Percentiles rank a stretch among this genome's conserved stretches.
Evolutionary conservation across 345 rosid species (phyloP).

Genomic region (Iberis pinnata): DNA sequence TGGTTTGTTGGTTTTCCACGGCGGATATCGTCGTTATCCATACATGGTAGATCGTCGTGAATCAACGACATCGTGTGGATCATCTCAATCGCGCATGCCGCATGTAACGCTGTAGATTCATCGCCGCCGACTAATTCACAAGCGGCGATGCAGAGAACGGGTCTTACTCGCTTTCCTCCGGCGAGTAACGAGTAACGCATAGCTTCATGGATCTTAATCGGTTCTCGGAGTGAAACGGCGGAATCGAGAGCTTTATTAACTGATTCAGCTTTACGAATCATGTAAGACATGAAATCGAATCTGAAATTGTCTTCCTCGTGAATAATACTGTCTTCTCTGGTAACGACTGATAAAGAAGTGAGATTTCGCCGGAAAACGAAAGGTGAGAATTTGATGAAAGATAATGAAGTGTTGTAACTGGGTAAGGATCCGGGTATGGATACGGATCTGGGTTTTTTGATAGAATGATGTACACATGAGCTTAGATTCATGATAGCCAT

Average conservation of each 20-base stretch:
- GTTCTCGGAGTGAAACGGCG: conserved; percentile 52
- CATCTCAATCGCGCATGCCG: conserved; percentile 88
- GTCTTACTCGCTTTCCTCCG: conserved; percentile 81
- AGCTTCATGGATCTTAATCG: conserved; percentile 66
- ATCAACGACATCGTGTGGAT: conserved; percentile 85
- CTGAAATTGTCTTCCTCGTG: conserved; percentile 22
- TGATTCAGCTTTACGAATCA: conserved; percentile 47
- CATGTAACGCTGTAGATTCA: conserved; percentile 59
- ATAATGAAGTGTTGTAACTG: conserved; percentile 4
- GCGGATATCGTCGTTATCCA: conserved; percentile 81
- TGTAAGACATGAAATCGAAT: conserved; percentile 71
- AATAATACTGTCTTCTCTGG: conserved; percentile 22
- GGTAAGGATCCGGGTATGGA: conserved; percentile 10
- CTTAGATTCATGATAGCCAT: conserved; percentile 47
- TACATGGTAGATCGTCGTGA: conserved; percentile 37
- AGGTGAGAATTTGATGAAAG: conserved; percentile 13
- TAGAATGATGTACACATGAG: conserved; percentile 30
- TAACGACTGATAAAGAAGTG: conserved; percentile 29
- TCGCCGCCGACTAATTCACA: conserved; percentile 69
- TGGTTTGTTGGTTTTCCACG: conserved; percentile 92
- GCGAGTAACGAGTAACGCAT: conserved; percentile 88
- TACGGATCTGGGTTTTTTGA: conserved; percentile 31
- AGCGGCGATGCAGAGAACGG: conserved; percentile 63
- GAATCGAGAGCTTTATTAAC: conserved; percentile 61
- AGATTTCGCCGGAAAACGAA: conserved; percentile 14